Conservation (phyloP, 345 rosid species). For the Lenwebbia sp. region DNA sequence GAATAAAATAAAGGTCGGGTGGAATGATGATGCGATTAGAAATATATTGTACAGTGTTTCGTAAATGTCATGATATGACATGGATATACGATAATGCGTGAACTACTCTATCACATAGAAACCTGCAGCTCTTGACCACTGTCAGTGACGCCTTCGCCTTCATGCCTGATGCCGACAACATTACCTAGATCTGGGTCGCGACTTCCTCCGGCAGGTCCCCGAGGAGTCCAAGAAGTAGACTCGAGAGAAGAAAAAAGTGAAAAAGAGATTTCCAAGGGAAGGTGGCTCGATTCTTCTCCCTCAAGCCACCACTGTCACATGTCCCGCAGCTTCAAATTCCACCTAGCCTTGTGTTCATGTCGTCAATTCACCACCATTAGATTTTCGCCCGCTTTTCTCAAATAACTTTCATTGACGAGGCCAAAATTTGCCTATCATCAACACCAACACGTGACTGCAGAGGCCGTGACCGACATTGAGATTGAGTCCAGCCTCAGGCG, state of each 20-base stretch:
- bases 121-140: neutral
- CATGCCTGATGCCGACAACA: rapidly evolving
- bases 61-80: too few relatives aligned
- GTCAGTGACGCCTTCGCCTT: neutral
- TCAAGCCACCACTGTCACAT: neutral
- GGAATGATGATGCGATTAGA: rapidly evolving
- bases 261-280: neutral
- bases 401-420: neutral
- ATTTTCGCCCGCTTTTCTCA: neutral
- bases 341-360: neutral
- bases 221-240: neutral
- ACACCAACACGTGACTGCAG: neutral
- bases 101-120: rapidly evolving
- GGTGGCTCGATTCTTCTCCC: neutral
- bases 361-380: neutral
- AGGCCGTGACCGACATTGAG: rapidly evolving
- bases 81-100: rapidly evolving
- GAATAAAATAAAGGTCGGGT: rapidly evolving
- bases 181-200: neutral
- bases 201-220: rapidly evolving
- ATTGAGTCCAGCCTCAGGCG: rapidly evolving
- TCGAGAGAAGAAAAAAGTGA: neutral
- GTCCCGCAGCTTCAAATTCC: neutral
- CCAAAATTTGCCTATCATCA: rapidly evolving
- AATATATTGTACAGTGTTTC: neutral